These are phyloP conservation scores for Scutellaria barbata DNA, from an alignment of 257 asterid genomes.

Conservation along the genomic window DNA sequence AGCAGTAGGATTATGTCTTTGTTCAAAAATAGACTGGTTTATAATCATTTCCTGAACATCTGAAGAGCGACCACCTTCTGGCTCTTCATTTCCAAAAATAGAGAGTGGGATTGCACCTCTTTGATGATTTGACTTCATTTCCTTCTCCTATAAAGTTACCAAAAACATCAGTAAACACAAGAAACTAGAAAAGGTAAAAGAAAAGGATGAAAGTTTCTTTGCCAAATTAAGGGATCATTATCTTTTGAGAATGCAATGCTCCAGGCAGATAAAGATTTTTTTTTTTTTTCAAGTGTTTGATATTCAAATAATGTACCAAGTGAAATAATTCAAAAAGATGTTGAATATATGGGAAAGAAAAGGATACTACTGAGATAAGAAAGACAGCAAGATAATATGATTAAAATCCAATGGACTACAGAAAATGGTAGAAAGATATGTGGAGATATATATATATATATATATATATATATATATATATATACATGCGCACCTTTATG, in stretches of 20 bases:
- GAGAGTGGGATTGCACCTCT: constrained; percentile 65
- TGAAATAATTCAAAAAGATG: background rate
- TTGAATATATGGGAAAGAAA: background rate
- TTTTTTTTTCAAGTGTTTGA: background rate
- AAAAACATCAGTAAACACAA: constrained; percentile 22
- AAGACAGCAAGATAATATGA: constrained; percentile 16
- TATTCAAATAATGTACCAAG: constrained; percentile 10
- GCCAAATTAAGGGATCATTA: constrained; percentile 10
- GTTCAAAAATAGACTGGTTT: constrained; percentile 45
- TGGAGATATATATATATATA: background rate
- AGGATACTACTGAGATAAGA: background rate
- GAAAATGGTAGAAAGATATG: background rate
- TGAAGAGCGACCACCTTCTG: constrained; percentile 49
- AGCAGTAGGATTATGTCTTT: constrained; percentile 45
- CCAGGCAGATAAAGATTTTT: background rate
- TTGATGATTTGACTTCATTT: constrained; percentile 40
- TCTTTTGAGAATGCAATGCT: constrained; percentile 30
- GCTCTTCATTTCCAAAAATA: constrained; percentile 69
- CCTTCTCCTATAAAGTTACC: constrained; percentile 55
- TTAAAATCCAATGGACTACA: constrained; percentile 15
- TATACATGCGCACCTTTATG: background rate
- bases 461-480: background rate
- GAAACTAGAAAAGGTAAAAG: constrained; percentile 1
- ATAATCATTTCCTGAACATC: constrained; percentile 51
- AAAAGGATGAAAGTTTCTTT: constrained; percentile 21